A percentile compares a stretch with the other conserved stretches of the same genome.
These are phyloP conservation scores for Inga laurina DNA, from an alignment of 306 rosid genomes.

Conservation along the genomic window DNA sequence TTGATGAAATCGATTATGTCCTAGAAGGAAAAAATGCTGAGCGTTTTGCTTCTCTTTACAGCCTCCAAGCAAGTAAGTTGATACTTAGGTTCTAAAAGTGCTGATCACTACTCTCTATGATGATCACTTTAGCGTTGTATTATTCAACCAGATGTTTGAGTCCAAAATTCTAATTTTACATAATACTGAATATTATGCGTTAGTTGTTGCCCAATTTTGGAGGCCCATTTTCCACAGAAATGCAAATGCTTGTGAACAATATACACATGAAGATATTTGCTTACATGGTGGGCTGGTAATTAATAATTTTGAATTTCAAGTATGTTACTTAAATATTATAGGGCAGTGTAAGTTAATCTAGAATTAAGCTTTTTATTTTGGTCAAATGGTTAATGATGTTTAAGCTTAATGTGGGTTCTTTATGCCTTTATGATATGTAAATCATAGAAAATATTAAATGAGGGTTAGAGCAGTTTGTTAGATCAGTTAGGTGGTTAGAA, in stretches of 20 bases:
- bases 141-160: conserved; percentile 25
- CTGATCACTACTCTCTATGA: conserved; percentile 20
- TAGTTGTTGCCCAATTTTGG: background rate
- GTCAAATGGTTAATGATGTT: conserved; percentile 23
- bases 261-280: conserved; percentile 10
- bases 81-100: conserved; percentile 16
- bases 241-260: conserved; percentile 14
- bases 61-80: conserved; percentile 64
- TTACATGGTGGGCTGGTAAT: conserved; percentile 13
- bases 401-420: background rate
- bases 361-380: conserved; percentile 18
- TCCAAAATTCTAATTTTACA: conserved; percentile 23
- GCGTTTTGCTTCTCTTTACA: conserved; percentile 81
- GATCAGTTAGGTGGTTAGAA: no score
- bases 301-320: background rate
- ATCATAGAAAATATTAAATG: no score
- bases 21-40: conserved; percentile 91
- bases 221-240: conserved; percentile 2
- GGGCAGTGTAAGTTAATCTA: conserved; percentile 11
- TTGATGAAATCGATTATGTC: conserved; percentile 94
- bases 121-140: conserved; percentile 8
- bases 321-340: conserved; percentile 20
- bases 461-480: no score
- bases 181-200: conserved; percentile 3
- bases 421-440: no score